Evolutionary conservation across 148 eudicot species (phyloP).

Genomic region (Diospyros lotus): DNA sequence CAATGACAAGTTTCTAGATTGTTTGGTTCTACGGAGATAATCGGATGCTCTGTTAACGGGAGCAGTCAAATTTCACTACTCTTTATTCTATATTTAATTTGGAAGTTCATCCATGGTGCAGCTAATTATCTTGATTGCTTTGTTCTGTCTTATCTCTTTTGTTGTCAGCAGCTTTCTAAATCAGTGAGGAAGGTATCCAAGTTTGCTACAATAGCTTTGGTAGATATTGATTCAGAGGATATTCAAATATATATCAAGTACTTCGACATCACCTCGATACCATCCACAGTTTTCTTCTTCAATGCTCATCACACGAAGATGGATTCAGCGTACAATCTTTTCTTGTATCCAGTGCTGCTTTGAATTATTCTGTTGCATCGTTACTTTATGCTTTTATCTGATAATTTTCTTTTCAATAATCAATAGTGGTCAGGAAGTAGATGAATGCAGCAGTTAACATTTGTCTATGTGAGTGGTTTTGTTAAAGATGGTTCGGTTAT

Average conservation of each 20-base stretch:
- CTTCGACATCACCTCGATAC: constrained; percentile 75
- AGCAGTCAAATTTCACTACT: not conserved
- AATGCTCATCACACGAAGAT: constrained; percentile 99
- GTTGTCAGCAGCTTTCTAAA: constrained; percentile 55
- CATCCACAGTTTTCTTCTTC: constrained; percentile 86
- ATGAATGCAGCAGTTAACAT: too few relatives aligned
- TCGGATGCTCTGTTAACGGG: too few relatives aligned
- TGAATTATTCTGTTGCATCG: not conserved
- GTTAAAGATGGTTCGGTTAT: too few relatives aligned
- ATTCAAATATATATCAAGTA: constrained; percentile 83
- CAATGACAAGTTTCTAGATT: too few relatives aligned
- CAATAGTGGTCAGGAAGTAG: not conserved
- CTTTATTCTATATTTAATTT: not conserved
- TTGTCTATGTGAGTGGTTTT: too few relatives aligned
- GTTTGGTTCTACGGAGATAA: too few relatives aligned
- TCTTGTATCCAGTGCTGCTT: constrained; percentile 3
- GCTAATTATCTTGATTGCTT: not conserved
- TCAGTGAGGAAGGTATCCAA: constrained; percentile 81
- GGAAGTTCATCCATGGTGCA: not conserved
- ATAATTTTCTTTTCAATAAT: constrained; percentile 1
- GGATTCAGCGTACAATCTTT: constrained; percentile 75
- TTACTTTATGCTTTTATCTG: not conserved
- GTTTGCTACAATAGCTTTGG: constrained; percentile 68
- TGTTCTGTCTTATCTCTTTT: not conserved
- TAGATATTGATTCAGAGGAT: constrained; percentile 76